Evolutionary conservation across 1,284 basidiomycete species (phyloP).

Genomic region (Lignosus rhinocerotis): DNA sequence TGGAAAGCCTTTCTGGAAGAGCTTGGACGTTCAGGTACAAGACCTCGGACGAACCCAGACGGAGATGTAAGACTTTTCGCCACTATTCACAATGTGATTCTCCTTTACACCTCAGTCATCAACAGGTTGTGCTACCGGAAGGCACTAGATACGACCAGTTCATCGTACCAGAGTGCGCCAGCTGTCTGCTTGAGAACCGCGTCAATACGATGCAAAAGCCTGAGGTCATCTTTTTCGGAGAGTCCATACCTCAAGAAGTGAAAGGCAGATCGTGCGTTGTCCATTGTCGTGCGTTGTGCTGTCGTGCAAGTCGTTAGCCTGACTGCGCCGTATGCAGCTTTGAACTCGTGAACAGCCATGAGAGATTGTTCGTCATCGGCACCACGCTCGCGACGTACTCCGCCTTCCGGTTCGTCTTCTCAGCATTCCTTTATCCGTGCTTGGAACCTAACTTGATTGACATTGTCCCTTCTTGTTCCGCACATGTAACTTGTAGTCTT

Average conservation of each 20-base stretch:
- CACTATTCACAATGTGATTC: neutral
- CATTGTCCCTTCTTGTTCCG: no score
- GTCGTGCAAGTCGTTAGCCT: neutral
- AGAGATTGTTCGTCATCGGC: slow-evolving; percentile 78
- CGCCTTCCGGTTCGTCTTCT: slow-evolving; percentile 66
- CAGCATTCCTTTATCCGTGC: neutral
- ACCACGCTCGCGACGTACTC: slow-evolving; percentile 92
- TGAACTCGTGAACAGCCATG: slow-evolving; percentile 57
- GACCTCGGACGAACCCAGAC: slow-evolving; percentile 86
- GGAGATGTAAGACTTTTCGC: slow-evolving; percentile 67
- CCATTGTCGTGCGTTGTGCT: neutral
- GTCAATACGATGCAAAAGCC: slow-evolving; percentile 71
- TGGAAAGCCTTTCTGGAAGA: slow-evolving; percentile 77
- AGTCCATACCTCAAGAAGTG: slow-evolving; percentile 67
- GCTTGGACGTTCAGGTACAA: slow-evolving; percentile 60
- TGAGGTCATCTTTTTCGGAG: slow-evolving; percentile 87
- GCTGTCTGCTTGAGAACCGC: slow-evolving; percentile 58
- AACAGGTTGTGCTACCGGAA: slow-evolving; percentile 71
- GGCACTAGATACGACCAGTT: slow-evolving; percentile 78
- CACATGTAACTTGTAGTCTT: slow-evolving; percentile 46
- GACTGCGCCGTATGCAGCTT: slow-evolving; percentile 45
- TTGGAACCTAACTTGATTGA: neutral
- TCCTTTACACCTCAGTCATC: neutral
- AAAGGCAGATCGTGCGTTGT: slow-evolving; percentile 70
- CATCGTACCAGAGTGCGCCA: slow-evolving; percentile 74